Evolutionary conservation across 192 early-diverging fungal genomes (phyloP).

Genomic region (Obelidium mucronatum): DNA sequence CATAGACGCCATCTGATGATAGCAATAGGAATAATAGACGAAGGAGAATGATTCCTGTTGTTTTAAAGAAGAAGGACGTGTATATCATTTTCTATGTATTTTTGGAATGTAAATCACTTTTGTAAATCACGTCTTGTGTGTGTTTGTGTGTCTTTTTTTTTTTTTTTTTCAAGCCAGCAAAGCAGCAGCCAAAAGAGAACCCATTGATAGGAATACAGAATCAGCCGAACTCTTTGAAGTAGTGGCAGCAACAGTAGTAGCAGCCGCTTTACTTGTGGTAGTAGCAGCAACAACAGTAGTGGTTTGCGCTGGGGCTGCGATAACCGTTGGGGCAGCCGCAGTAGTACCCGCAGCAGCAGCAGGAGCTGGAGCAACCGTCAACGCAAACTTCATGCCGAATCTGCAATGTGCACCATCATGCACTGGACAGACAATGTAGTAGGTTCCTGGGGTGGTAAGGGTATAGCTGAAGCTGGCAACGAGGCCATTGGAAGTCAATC

Average conservation of each 20-base stretch:
- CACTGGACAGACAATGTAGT: slow-evolving; percentile 22
- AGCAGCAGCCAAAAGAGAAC: too few relatives aligned
- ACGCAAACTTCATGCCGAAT: background rate
- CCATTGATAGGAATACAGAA: too few relatives aligned
- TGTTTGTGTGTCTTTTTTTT: too few relatives aligned
- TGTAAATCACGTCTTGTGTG: too few relatives aligned
- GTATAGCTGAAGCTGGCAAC: background rate
- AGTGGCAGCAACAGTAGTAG: background rate
- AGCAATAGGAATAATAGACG: too few relatives aligned
- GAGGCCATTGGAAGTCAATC: slow-evolving; percentile 16
- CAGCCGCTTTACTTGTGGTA: background rate
- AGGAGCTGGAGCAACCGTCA: background rate
- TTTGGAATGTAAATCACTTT: too few relatives aligned
- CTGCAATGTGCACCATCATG: background rate
- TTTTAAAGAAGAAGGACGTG: too few relatives aligned
- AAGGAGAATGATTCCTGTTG: too few relatives aligned
- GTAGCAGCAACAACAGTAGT: background rate
- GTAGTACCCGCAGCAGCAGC: background rate
- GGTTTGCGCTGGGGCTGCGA: background rate
- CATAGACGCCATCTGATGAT: too few relatives aligned
- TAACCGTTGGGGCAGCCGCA: background rate
- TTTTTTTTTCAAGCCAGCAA: too few relatives aligned
- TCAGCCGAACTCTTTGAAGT: background rate
- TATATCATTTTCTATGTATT: too few relatives aligned
- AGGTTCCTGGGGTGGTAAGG: slow-evolving; percentile 7